phyloP scores from a whole-genome alignment of 108 stramenopile genomes.

The Cyclotella kingstonii region DNA sequence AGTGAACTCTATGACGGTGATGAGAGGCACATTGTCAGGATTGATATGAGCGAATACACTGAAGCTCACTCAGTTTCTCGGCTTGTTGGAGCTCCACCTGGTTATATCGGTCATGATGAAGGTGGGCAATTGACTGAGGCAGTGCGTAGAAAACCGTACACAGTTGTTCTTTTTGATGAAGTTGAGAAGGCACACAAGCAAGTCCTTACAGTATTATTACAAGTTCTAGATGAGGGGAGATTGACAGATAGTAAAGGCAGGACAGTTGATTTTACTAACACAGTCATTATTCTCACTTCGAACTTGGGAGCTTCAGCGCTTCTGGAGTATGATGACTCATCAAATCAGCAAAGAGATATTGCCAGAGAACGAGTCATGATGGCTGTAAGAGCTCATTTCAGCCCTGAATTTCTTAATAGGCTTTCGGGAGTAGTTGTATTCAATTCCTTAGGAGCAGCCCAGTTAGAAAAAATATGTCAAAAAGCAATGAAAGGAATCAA shows the following conservation, averaged over 20 bases:
- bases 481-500: conserved; percentile 76
- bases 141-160: conserved; percentile 91
- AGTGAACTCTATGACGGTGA: conserved; percentile 80
- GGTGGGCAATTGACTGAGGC: conserved; percentile 98
- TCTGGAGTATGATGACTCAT: conserved; percentile 52
- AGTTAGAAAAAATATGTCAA: conserved; percentile 84
- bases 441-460: conserved; percentile 68
- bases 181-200: conserved; percentile 97
- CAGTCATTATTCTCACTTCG: conserved; percentile 92
- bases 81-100: conserved; percentile 87
- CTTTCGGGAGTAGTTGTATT: conserved; percentile 94
- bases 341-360: conserved; percentile 30
- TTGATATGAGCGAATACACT: conserved; percentile 94
- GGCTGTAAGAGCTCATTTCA: conserved; percentile 73
- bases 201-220: conserved; percentile 90
- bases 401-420: conserved; percentile 95
- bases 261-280: conserved; percentile 95
- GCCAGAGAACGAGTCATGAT: conserved; percentile 71
- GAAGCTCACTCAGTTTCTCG: conserved; percentile 83
- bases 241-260: conserved; percentile 94
- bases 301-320: conserved; percentile 89
- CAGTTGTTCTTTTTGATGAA: conserved; percentile 94
- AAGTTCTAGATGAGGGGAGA: conserved; percentile 95
- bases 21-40: conserved; percentile 68
- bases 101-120: conserved; percentile 94